Evolutionary conservation across 306 rosid species (phyloP), one percentile per base, ranked within the genome.

Genomic region (Corylus avellana): DNA sequence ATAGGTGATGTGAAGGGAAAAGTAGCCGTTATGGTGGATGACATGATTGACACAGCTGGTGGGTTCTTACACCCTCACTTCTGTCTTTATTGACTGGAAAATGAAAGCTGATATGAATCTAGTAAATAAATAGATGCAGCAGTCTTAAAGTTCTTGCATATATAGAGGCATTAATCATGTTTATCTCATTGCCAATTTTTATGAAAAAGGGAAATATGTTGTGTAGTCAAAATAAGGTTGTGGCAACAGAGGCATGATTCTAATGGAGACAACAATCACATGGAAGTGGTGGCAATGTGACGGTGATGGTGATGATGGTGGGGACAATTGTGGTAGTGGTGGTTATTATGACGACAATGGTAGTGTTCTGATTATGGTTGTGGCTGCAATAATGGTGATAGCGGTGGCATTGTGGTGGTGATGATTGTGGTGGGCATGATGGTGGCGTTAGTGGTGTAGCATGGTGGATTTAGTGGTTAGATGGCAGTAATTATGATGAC

Each of bases 1-100:
- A 94, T 94, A 55, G 98, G 98, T 25, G 98, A 94, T 62, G 98
- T 92, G 63, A 90, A 86, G 84, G 96, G 98, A 77, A 94, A 94
- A 84, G 98, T 94, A 35, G 98, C 98, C 8, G 98, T 94, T 72
- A 92, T 92, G 98, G 97, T 94, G 70, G 98, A 92, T 85, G 97
- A 94, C 88, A 94, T 94, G 98, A 93, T 94, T 75, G 98, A 92
- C 83, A 94, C 98, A 13, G 98, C 98, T 57, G 98, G 98, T 92
- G 75, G 77, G 95, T 85, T 78, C 56, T 22, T 39, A 25, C 47
- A 46, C 56, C 55, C 42, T 79, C 16, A 20, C 14, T 12, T 75
- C 2, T 16, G 51, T 54, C 16, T 48, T 74, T 8, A 35, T 20
- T 4, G 35, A 63, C 16, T 1, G 27, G 7, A 37, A 16, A 7